phyloP scores from a whole-genome alignment of 2,329 filamentous ascomycete species.

The Cordyceps pruinosa region DNA sequence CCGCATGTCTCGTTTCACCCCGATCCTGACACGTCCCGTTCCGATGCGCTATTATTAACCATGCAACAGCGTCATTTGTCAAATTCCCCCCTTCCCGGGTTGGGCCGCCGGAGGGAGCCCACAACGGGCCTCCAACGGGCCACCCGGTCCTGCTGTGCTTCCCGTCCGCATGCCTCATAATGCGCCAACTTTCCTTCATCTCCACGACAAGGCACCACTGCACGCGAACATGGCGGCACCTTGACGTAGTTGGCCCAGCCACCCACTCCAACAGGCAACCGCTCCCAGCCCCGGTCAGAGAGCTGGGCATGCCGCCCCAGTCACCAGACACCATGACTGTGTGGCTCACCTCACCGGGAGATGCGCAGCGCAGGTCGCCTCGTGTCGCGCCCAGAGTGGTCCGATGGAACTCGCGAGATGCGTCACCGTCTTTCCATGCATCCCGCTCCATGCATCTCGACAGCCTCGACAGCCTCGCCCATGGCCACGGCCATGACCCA shows the following conservation, averaged over 20 bases:
- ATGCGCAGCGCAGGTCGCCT: not conserved
- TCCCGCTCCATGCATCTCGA: no score
- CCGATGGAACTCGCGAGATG: not conserved
- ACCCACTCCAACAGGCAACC: slow-evolving; percentile 2
- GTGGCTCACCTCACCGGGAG: not conserved
- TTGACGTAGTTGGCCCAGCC: not conserved
- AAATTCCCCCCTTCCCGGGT: not conserved
- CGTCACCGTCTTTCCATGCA: slow-evolving; percentile 1
- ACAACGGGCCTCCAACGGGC: no score
- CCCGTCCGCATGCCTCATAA: no score
- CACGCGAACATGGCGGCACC: not conserved
- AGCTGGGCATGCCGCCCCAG: not conserved
- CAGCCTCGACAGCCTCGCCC: not conserved
- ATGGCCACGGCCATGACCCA: not conserved
- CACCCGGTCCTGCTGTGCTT: no score
- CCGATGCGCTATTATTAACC: not conserved
- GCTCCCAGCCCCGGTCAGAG: not conserved
- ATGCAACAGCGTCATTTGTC: not conserved
- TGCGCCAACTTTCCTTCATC: no score
- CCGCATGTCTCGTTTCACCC: no score
- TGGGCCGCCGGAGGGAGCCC: not conserved
- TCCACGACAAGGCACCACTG: not conserved
- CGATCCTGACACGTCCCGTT: not conserved
- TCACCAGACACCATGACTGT: slow-evolving; percentile 12
- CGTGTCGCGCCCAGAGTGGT: not conserved